Conservation (phyloP, 768 basidiomycete species). For the Asterophora lycoperdoides region DNA sequence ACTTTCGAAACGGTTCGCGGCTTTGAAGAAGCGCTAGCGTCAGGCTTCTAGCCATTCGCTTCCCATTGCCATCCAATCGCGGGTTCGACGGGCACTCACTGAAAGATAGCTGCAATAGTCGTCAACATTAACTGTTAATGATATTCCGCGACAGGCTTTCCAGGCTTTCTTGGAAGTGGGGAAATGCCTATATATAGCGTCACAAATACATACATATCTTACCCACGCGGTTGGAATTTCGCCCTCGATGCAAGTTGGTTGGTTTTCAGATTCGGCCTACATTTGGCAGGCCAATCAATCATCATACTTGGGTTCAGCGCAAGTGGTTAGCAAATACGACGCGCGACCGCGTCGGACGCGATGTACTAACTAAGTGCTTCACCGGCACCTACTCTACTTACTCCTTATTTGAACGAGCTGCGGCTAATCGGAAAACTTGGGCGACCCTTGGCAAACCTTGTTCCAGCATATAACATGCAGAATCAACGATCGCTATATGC, state of each 20-base stretch:
- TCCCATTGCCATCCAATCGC: background rate
- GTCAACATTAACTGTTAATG: background rate
- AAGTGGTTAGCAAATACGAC: background rate
- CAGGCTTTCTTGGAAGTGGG: background rate
- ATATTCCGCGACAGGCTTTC: too few relatives aligned
- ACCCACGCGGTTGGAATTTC: background rate
- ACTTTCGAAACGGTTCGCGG: slow-evolving; percentile 77
- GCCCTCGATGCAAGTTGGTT: background rate
- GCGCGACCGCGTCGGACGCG: background rate
- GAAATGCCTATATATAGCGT: background rate
- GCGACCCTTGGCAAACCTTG: slow-evolving; percentile 5
- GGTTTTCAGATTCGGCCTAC: background rate
- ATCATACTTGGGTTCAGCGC: too few relatives aligned
- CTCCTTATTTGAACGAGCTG: background rate
- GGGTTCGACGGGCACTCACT: background rate
- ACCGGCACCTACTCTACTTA: too few relatives aligned
- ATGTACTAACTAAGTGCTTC: too few relatives aligned
- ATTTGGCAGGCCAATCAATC: too few relatives aligned
- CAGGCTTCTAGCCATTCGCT: background rate
- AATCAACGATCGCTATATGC: background rate
- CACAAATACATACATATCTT: background rate
- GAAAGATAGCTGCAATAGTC: background rate
- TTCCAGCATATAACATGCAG: background rate
- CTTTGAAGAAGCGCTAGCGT: slow-evolving; percentile 72
- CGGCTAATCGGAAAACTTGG: slow-evolving; percentile 6